Conservation (phyloP, 1,284 basidiomycete genomes). For the Amylostereum areolatum region DNA sequence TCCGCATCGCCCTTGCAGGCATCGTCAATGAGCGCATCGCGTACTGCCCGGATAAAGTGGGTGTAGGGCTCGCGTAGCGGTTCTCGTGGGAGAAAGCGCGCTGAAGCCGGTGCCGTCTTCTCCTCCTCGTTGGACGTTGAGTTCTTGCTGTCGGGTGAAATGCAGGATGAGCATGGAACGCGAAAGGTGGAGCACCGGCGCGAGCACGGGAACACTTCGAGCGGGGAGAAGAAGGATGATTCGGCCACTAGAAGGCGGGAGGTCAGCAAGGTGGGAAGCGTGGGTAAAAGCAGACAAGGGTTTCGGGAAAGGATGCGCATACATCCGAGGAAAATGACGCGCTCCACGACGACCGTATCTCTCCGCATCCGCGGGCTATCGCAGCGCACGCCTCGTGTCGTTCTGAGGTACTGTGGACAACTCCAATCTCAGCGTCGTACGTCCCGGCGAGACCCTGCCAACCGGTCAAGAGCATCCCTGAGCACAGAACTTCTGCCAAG, state of each 20-base stretch:
- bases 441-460: too few species aligned
- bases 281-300: constrained; percentile 3
- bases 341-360: too few species aligned
- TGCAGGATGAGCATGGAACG: constrained; percentile 38
- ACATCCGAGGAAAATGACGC: background rate
- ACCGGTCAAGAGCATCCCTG: too few species aligned
- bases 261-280: constrained; percentile 26
- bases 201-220: constrained; percentile 49
- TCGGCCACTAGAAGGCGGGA: constrained; percentile 16
- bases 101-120: constrained; percentile 16
- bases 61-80: constrained; percentile 39
- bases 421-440: too few species aligned
- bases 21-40: constrained; percentile 48
- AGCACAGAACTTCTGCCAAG: too few species aligned
- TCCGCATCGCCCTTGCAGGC: constrained; percentile 32
- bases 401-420: background rate
- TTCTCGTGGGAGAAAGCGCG: constrained; percentile 35
- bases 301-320: background rate
- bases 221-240: constrained; percentile 33
- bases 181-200: constrained; percentile 32
- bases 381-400: background rate
- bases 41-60: constrained; percentile 40
- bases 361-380: background rate
- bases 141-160: constrained; percentile 10
- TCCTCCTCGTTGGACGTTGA: constrained; percentile 15